Evolutionary conservation across 2,329 filamentous ascomycete species (phyloP), one percentile per base, ranked within the genome.

Genomic region (Cytospora paraplurivora): DNA sequence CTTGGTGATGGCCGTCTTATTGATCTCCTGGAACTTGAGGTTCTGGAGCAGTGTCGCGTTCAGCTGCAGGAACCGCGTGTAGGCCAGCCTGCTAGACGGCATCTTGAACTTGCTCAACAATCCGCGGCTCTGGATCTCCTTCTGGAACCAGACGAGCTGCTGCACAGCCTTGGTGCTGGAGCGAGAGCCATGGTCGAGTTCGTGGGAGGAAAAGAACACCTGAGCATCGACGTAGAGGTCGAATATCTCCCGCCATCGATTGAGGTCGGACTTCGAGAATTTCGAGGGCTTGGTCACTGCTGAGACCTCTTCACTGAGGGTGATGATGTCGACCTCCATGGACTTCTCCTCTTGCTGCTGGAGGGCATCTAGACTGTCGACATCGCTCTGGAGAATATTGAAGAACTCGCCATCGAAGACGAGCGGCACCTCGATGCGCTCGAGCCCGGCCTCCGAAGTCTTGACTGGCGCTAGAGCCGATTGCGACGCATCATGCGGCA

Each of bases 1-100:
- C 75, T 96, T 96, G 38, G 79, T 80, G 70, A 95, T 86, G 1
- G 92, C 92, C 35, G 84, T 84, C 68, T 86, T 85, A 71, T 96
- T 96, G 68, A 96, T 87, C 72, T 95, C 92, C 71, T 93, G 91
- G 69, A 96, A 96, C 64, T 88, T 88, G 67, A 96, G 81, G 58
- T 90, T 89, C 66, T 88, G 88, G n/a, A 96, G 80, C n/a, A 96
- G 82, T 59, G 85, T 83, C 32, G 85, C 79, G 72, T 96, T 96
- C 69, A 96, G 81, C 55, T 82, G 78, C 66, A 94, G 76, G 70
- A 96, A 96, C 32, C 82, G 82, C 59, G 83, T 78, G 56, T 93
- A 84, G 1, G 91, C 88, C 10, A 78, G 72, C 27, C 81, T 79
- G 68, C 90, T 93, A 59, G 88, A 82, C 32, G 83, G 79, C 55